These are phyloP conservation scores for Aspergillus sclerotiicarbonarius DNA, from an alignment of 495 filamentous ascomycete genomes.

Conservation along the genomic window DNA sequence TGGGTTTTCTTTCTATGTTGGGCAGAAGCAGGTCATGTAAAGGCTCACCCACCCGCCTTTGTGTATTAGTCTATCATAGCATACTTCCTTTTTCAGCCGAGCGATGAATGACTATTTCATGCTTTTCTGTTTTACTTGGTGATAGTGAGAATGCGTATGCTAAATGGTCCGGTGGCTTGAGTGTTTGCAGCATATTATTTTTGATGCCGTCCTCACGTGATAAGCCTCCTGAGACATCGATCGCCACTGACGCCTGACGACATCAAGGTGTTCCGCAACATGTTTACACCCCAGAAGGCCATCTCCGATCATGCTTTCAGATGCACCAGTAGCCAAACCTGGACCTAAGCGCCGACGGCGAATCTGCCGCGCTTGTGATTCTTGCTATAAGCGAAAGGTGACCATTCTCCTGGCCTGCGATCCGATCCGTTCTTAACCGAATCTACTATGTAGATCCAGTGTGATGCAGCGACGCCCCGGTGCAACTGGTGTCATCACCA, in stretches of 20 bases:
- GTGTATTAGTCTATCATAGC: constrained; percentile 31
- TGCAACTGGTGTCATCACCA: neutral
- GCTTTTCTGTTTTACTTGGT: constrained; percentile 5
- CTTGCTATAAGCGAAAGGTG: neutral
- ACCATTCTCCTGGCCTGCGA: neutral
- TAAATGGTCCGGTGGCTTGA: too few species aligned
- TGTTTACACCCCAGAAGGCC: neutral
- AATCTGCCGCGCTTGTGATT: neutral
- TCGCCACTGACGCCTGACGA: neutral
- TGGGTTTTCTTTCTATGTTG: constrained; percentile 27
- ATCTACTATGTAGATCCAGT: neutral
- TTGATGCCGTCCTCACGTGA: neutral
- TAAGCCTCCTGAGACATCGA: neutral
- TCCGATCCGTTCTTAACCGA: neutral
- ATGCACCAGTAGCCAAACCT: neutral
- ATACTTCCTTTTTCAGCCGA: constrained; percentile 18
- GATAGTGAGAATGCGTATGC: neutral
- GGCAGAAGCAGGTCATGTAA: constrained; percentile 21
- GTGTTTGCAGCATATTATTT: too few species aligned
- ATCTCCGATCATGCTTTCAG: neutral
- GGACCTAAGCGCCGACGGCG: neutral
- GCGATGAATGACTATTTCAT: constrained; percentile 26
- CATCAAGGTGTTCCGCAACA: neutral
- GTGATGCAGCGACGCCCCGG: neutral
- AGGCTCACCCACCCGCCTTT: constrained; percentile 21